Evolutionary conservation across 306 rosid genomes (phyloP).

Genomic region (Malus fusca): DNA sequence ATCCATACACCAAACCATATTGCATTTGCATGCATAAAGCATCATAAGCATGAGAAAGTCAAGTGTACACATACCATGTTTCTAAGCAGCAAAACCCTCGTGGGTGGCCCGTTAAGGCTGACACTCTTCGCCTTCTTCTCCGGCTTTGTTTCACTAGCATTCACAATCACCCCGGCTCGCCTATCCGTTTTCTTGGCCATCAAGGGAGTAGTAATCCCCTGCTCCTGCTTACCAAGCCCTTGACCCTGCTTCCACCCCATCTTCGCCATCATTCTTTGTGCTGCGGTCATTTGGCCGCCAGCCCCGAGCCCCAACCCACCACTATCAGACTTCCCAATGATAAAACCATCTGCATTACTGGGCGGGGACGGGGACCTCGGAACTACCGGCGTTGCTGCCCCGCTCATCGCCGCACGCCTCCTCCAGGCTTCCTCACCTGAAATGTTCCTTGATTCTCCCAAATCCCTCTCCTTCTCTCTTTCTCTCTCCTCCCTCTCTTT

Average conservation of each 20-base stretch:
- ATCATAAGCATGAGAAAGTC: not conserved
- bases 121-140: conserved; percentile 85
- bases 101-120: conserved; percentile 67
- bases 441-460: conserved; percentile 56
- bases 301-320: conserved; percentile 90
- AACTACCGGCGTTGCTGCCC: not conserved
- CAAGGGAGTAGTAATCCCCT: conserved; percentile 93
- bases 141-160: conserved; percentile 66
- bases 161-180: conserved; percentile 92
- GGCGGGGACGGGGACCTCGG: conserved; percentile 85
- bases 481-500: conserved; percentile 42
- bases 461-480: conserved; percentile 38
- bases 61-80: conserved; percentile 64
- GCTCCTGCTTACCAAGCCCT: conserved; percentile 95
- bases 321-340: conserved; percentile 83
- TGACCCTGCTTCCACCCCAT: conserved; percentile 99
- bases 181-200: conserved; percentile 96
- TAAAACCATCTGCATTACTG: conserved; percentile 60
- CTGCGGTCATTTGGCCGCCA: conserved; percentile 98
- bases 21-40: not conserved
- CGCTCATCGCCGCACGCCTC: conserved; percentile 92
- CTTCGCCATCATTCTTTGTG: conserved; percentile 98
- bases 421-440: conserved; percentile 98
- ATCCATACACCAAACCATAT: not conserved
- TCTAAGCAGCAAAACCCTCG: conserved; percentile 76